A percentile compares a stretch with the other conserved stretches of the same genome.
Conservation (phyloP, 495 filamentous ascomycete genomes). For the Oidiodendron maius region DNA sequence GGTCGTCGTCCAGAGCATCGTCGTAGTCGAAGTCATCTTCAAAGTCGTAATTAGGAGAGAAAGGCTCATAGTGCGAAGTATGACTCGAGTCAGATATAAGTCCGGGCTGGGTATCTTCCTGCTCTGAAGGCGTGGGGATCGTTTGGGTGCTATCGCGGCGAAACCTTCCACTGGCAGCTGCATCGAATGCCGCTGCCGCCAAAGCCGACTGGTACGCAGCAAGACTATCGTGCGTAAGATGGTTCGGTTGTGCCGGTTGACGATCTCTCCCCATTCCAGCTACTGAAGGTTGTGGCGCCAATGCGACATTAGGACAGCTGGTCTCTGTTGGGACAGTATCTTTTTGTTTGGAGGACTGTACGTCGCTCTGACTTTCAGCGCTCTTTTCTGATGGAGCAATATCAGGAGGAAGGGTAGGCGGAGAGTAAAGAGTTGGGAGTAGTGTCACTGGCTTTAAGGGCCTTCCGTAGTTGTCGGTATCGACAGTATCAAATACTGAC, state of each 20-base stretch:
- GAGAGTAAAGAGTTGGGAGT: constrained; percentile 15
- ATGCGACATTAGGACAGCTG: not conserved
- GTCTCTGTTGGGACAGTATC: not conserved
- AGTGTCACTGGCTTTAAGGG: constrained; percentile 46
- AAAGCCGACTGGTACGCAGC: constrained; percentile 76
- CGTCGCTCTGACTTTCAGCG: no score
- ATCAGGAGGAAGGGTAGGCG: constrained; percentile 13
- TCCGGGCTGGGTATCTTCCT: constrained; percentile 24
- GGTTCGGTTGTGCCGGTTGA: not conserved
- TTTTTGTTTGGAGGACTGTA: no score
- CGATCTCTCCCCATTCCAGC: not conserved
- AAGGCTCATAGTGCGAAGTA: constrained; percentile 28
- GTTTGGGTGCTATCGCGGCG: constrained; percentile 39
- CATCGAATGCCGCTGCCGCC: constrained; percentile 68
- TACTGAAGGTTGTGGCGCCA: constrained; percentile 8
- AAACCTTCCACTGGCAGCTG: constrained; percentile 65
- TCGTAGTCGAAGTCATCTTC: constrained; percentile 46
- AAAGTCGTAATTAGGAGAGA: constrained; percentile 24
- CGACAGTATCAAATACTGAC: constrained; percentile 68
- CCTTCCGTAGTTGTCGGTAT: constrained; percentile 48
- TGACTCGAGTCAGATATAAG: constrained; percentile 30
- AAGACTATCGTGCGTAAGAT: constrained; percentile 48
- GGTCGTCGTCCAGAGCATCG: constrained; percentile 71
- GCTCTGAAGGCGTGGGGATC: constrained; percentile 21
- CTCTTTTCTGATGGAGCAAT: constrained; percentile 9